These are phyloP conservation scores for Pseudocercospora vitis DNA, from an alignment of 2,329 filamentous ascomycete species.

Conservation along the genomic window DNA sequence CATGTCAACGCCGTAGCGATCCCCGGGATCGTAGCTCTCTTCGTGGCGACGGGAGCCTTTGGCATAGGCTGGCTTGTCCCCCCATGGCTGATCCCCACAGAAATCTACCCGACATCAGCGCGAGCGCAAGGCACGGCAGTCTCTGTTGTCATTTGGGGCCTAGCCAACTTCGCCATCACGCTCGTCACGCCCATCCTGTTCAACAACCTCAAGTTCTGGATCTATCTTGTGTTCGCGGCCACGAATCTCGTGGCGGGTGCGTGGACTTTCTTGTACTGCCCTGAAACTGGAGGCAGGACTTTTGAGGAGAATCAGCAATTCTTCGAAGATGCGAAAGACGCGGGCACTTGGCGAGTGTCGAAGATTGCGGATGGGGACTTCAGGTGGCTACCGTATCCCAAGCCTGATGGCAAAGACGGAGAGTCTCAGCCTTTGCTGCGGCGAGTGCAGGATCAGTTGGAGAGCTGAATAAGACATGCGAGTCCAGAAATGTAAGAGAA, in stretches of 20 bases:
- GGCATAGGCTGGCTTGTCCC: constrained; percentile 62
- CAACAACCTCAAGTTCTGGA: constrained; percentile 59
- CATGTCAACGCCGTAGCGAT: constrained; percentile 49
- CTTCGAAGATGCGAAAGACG: constrained; percentile 55
- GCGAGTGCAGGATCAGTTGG: constrained; percentile 46
- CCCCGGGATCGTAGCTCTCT: constrained; percentile 54
- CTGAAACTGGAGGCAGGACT: constrained; percentile 58
- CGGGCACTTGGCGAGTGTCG: constrained; percentile 54
- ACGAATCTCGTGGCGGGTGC: constrained; percentile 57
- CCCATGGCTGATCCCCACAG: constrained; percentile 60
- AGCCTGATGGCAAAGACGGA: constrained; percentile 42
- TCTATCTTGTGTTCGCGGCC: constrained; percentile 57
- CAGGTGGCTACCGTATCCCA: constrained; percentile 46
- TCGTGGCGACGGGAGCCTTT: constrained; percentile 60
- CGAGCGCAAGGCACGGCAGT: constrained; percentile 57
- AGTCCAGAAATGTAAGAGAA: too few species aligned
- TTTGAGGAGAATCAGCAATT: constrained; percentile 63
- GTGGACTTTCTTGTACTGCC: constrained; percentile 55
- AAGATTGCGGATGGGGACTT: constrained; percentile 56
- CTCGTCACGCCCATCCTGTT: constrained; percentile 60
- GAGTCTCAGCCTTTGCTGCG: constrained; percentile 49
- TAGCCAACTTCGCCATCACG: constrained; percentile 60
- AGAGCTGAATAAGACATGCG: too few species aligned
- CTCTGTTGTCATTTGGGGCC: constrained; percentile 57
- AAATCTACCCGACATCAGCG: constrained; percentile 58